Conservation (phyloP, 495 filamentous ascomycete species). For the Sporormia fimetaria region DNA sequence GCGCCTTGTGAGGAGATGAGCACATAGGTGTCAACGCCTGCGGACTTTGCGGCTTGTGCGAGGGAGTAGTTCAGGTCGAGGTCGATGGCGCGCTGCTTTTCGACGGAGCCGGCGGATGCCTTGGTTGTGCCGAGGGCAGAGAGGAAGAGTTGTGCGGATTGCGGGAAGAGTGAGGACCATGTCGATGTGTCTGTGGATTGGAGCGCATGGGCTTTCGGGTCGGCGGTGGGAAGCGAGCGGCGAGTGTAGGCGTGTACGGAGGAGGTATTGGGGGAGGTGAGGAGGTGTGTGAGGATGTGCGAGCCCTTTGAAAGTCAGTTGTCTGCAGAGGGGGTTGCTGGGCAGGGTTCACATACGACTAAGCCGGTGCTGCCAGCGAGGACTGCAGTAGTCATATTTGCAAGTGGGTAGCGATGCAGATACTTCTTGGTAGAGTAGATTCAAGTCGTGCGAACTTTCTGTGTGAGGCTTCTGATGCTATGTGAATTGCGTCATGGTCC, state of each 20-base stretch:
- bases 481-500: no score
- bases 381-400: slow-evolving; percentile 26
- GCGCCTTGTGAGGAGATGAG: slow-evolving; percentile 33
- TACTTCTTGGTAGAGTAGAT: no score
- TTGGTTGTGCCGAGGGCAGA: slow-evolving; percentile 40
- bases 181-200: slow-evolving; percentile 23
- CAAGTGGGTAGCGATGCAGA: no score
- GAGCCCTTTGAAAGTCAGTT: slow-evolving; percentile 25
- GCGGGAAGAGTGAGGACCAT: slow-evolving; percentile 34
- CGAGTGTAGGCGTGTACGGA: slow-evolving; percentile 31
- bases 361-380: slow-evolving; percentile 34
- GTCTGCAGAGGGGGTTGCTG: background rate
- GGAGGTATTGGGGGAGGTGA: slow-evolving; percentile 25
- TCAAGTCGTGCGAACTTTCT: no score
- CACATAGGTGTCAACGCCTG: slow-evolving; percentile 41
- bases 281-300: slow-evolving; percentile 31
- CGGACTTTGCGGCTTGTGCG: slow-evolving; percentile 39
- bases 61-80: slow-evolving; percentile 39
- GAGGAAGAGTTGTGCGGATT: slow-evolving; percentile 34
- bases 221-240: slow-evolving; percentile 23
- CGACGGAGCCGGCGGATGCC: slow-evolving; percentile 37
- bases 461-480: no score
- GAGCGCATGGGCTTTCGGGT: slow-evolving; percentile 27
- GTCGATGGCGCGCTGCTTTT: slow-evolving; percentile 43
- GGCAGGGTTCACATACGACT: slow-evolving; percentile 22